A percentile compares a stretch with the other conserved stretches of the same genome.
Evolutionary conservation across 2,329 filamentous ascomycete genomes (phyloP).

Genomic region (Colletotrichum higginsianum): DNA sequence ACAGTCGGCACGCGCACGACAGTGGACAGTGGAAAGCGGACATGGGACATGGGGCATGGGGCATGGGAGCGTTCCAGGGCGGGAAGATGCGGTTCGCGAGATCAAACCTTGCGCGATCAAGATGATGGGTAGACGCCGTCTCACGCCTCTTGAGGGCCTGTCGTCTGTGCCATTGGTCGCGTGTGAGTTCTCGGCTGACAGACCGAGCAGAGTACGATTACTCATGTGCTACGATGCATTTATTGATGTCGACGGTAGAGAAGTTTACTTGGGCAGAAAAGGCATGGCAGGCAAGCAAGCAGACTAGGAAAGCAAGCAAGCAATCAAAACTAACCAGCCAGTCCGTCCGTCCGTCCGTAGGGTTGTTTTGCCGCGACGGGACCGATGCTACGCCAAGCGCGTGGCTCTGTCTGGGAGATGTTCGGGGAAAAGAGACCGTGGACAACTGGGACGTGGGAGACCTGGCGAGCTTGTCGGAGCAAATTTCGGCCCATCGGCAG

Average conservation of each 20-base stretch:
- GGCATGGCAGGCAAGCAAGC: no score
- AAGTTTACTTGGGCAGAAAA: no score
- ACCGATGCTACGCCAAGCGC: slow-evolving; percentile 26
- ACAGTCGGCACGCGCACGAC: slow-evolving; percentile 1
- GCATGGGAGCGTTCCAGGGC: slow-evolving; percentile 29
- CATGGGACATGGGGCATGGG: no score
- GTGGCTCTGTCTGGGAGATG: slow-evolving; percentile 18
- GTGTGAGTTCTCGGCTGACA: slow-evolving; percentile 18
- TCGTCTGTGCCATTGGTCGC: slow-evolving; percentile 18
- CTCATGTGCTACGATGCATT: neutral
- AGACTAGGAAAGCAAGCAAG: no score
- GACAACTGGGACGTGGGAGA: slow-evolving; percentile 15
- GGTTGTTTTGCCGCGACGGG: slow-evolving; percentile 17
- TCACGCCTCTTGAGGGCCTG: neutral
- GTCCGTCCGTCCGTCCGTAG: neutral
- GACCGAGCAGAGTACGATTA: slow-evolving; percentile 28
- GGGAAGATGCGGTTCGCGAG: slow-evolving; percentile 40
- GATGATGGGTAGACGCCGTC: slow-evolving; percentile 9
- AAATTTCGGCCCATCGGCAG: slow-evolving; percentile 40
- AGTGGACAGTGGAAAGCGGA: slow-evolving; percentile 17
- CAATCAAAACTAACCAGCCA: no score
- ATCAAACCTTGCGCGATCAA: slow-evolving; percentile 40
- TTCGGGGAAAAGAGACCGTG: slow-evolving; percentile 20
- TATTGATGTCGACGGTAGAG: neutral
- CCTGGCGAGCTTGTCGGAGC: slow-evolving; percentile 30